These are phyloP conservation scores for Nepenthes gracilis DNA, from an alignment of 148 eudicot species.

Conservation along the genomic window DNA sequence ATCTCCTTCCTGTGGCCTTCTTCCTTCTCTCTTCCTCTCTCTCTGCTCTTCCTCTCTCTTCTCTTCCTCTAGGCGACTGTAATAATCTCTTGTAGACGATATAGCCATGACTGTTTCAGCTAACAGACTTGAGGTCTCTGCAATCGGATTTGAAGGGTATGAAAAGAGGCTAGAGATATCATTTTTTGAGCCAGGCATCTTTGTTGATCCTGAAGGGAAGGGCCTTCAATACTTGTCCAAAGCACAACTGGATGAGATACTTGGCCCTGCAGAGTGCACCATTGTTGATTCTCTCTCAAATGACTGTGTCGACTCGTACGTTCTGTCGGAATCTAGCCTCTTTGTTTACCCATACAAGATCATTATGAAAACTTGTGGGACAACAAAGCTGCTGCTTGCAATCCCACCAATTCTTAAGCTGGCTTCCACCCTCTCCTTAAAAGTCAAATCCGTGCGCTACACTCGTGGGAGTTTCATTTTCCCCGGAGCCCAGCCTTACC, in stretches of 20 bases:
- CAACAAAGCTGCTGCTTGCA: constrained; percentile 54
- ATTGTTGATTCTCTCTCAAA: constrained; percentile 51
- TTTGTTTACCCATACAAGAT: constrained; percentile 60
- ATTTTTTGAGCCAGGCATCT: constrained; percentile 33
- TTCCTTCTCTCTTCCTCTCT: constrained; percentile 8
- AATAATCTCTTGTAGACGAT: constrained; percentile 6
- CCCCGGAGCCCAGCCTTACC: constrained; percentile 53
- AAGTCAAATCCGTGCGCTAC: constrained; percentile 50
- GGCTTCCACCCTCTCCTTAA: constrained; percentile 30
- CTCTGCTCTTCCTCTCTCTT: constrained; percentile 5
- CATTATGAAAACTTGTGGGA: constrained; percentile 69
- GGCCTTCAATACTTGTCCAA: constrained; percentile 53
- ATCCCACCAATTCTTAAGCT: constrained; percentile 48
- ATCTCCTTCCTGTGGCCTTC: constrained; percentile 2
- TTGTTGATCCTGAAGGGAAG: constrained; percentile 30
- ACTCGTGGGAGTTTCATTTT: constrained; percentile 64
- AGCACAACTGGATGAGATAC: constrained; percentile 46
- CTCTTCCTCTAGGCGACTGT: constrained; percentile 11
- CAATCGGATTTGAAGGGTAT: constrained; percentile 70
- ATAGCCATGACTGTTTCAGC: constrained; percentile 26
- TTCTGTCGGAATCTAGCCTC: constrained; percentile 70
- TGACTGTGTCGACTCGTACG: constrained; percentile 52
- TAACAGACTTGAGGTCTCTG: constrained; percentile 9
- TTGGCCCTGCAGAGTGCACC: constrained; percentile 57
- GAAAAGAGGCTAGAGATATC: constrained; percentile 67